Evolutionary conservation across 176 grass and related monocot genomes (phyloP).

Genomic region (Oryza officinalis): DNA sequence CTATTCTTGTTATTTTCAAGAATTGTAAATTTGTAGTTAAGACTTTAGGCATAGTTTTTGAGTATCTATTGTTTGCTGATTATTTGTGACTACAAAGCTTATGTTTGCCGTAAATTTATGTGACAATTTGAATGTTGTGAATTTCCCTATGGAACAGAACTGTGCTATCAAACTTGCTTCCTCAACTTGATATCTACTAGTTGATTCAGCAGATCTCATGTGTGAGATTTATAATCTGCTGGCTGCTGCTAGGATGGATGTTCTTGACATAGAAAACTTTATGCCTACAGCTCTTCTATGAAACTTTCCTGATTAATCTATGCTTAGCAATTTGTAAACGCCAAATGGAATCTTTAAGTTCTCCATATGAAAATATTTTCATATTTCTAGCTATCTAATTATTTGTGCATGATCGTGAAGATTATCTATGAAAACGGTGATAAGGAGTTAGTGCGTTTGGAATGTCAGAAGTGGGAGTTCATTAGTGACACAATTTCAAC

Average conservation of each 20-base stretch:
- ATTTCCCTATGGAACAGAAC: background rate
- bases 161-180: constrained; percentile 6
- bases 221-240: background rate
- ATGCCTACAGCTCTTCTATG: background rate
- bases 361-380: background rate
- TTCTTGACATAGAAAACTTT: background rate
- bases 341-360: background rate
- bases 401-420: constrained; percentile 19
- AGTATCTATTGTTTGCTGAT: background rate
- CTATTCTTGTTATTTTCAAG: background rate
- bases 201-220: background rate
- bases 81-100: background rate
- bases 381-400: constrained; percentile 10
- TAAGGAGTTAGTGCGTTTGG: constrained; percentile 44
- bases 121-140: background rate
- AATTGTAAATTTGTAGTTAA: background rate
- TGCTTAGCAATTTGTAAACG: constrained; percentile 5
- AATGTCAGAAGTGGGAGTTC: constrained; percentile 54
- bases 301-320: constrained; percentile 1
- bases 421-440: constrained; percentile 51
- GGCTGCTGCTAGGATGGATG: background rate
- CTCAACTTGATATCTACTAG: background rate
- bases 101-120: background rate
- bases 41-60: background rate
- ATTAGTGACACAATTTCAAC: constrained; percentile 43